Evolutionary conservation across 805 yeast species (phyloP), one percentile per base, ranked within the genome.

Genomic region (Deakozyma indianensis): DNA sequence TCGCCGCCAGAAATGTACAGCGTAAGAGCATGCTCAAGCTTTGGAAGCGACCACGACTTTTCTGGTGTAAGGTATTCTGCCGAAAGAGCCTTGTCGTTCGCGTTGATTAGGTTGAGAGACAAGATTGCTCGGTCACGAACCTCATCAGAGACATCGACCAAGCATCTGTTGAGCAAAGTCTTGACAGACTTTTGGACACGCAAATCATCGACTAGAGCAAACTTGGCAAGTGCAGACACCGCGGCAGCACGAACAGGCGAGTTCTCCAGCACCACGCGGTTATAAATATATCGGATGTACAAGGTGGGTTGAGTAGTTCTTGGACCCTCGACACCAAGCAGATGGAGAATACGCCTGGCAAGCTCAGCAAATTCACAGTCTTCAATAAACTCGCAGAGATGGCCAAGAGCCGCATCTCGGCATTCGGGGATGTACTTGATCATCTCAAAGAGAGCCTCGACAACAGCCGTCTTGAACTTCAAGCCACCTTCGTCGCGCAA

Each of bases 41-140:
- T 72, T 4, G 78, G 74, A 56, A 92, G 69, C 53, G 88, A 86
- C 62, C 77, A 86, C 49, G 74, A 74, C 49, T 76, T 70, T 44
- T 76, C 75, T 45, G 88, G 83, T 45, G 78, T 73, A 50, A 88
- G 73, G 53, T 81, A 76, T 44, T 67, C 56, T 45, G 60, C 57
- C 11, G 66, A 63, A 20, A 60, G 53, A 20, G 63, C 62, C 43
- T 62, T 60, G 35, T 62, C 52, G 22, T 66, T 65, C 4, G 70
- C 59, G 25, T 66, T 66, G 50, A 84, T 73, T 50, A 87, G 75
- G 51, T 77, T 73, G 58, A 90, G 71, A 1, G 95, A 80, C 54
- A 90, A 69, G 2, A 94, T 83, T 7, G 98, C 96, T 62, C 98
- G 80, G 62, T 90, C 98, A 70, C 98, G 85, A 27, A 92, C 98